Conservation (phyloP, 768 basidiomycete genomes). For the Leccinum uliginosum region DNA sequence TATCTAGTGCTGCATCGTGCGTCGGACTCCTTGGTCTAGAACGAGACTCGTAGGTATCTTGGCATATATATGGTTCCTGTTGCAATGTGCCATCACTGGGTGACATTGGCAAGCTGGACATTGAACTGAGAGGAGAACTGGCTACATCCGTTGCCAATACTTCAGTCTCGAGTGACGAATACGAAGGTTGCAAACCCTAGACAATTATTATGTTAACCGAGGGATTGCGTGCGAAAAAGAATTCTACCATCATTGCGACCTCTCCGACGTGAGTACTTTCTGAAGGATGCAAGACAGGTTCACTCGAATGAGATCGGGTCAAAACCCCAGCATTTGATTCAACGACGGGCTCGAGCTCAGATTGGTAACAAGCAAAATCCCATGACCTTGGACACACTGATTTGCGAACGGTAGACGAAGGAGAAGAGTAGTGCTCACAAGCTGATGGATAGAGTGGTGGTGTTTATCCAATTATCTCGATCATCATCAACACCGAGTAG, state of each 20-base stretch:
- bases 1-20: neutral
- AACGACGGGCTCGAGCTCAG: conserved; percentile 15
- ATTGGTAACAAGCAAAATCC: conserved; percentile 21
- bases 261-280: neutral
- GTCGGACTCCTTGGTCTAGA: neutral
- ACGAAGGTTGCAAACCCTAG: neutral
- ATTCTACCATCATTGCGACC: conserved; percentile 10
- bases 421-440: conserved; percentile 15
- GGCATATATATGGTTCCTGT: neutral
- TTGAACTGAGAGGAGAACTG: neutral
- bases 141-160: neutral
- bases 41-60: neutral
- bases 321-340: neutral
- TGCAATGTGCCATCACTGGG: neutral
- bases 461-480: conserved; percentile 15
- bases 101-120: neutral
- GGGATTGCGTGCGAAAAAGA: neutral
- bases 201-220: conserved; percentile 10
- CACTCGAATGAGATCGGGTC: neutral
- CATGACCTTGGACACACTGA: conserved; percentile 14
- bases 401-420: neutral
- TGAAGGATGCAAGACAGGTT: neutral
- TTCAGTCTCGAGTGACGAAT: neutral
- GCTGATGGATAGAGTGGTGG: conserved; percentile 17
- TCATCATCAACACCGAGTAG: conserved; percentile 13